Conservation (phyloP, 1,284 basidiomycete species). For the Cryptococcus amylolentus region DNA sequence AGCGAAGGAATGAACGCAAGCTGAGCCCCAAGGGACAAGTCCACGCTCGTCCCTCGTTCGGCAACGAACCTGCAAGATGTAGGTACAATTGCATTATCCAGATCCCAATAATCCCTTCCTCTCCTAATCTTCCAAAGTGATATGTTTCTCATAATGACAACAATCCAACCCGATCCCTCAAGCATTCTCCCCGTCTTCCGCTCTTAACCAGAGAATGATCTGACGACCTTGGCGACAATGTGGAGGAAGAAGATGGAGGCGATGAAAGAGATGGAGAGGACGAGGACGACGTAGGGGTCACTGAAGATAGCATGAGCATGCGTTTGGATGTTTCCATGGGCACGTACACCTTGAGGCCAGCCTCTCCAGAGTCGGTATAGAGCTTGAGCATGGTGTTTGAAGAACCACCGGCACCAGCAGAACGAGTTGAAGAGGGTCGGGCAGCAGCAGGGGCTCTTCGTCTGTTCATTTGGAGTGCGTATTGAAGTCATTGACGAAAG, state of each 20-base stretch:
- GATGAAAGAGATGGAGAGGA: slow-evolving; percentile 96
- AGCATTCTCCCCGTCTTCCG: background rate
- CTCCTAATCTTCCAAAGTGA: no score
- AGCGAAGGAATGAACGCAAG: no score
- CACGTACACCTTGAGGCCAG: slow-evolving; percentile 84
- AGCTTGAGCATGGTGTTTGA: slow-evolving; percentile 98
- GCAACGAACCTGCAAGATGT: background rate
- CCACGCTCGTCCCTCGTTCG: background rate
- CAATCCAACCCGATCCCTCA: background rate
- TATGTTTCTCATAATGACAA: no score
- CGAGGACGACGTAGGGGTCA: slow-evolving; percentile 95
- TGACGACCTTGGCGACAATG: slow-evolving; percentile 91
- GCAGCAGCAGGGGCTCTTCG: slow-evolving; percentile 72
- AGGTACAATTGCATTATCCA: background rate
- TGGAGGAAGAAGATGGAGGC: slow-evolving; percentile 98
- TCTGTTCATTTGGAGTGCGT: slow-evolving; percentile 50
- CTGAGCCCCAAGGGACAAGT: no score
- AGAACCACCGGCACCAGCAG: slow-evolving; percentile 92
- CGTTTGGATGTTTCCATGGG: background rate
- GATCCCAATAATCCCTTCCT: background rate
- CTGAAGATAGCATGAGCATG: slow-evolving; percentile 51
- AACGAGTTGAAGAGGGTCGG: slow-evolving; percentile 81
- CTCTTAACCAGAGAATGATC: slow-evolving; percentile 75
- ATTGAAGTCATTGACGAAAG: background rate
- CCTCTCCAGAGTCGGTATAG: slow-evolving; percentile 92